phyloP scores from a whole-genome alignment of 2,329 filamentous ascomycete genomes.

The Magnaporthiopsis poae region DNA sequence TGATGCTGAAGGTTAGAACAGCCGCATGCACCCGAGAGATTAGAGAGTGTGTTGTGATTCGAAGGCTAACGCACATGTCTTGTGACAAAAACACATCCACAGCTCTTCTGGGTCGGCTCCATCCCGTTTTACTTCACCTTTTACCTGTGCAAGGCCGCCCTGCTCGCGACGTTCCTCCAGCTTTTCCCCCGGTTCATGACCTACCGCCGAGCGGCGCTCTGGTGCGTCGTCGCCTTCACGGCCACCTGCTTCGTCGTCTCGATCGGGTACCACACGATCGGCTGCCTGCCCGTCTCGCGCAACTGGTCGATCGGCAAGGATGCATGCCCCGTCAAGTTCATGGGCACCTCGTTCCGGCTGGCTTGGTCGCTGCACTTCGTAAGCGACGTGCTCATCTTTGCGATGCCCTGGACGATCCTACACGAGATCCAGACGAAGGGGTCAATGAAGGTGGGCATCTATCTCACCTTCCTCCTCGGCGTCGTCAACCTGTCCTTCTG shows the following conservation, averaged over 20 bases:
- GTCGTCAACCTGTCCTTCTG: not conserved
- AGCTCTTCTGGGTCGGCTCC: not conserved
- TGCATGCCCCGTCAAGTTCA: not conserved
- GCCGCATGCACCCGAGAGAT: too few relatives aligned
- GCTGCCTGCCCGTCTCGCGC: not conserved
- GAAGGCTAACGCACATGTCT: not conserved
- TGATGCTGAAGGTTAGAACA: not conserved
- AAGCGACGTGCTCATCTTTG: not conserved
- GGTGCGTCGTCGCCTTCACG: not conserved
- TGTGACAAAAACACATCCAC: not conserved
- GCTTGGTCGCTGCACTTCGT: slow-evolving; percentile 1
- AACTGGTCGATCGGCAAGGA: not conserved
- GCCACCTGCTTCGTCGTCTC: not conserved
- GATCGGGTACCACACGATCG: not conserved
- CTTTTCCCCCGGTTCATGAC: not conserved
- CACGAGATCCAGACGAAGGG: not conserved
- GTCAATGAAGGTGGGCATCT: slow-evolving; percentile 1
- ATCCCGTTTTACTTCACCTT: slow-evolving; percentile 1
- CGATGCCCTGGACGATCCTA: slow-evolving; percentile 4
- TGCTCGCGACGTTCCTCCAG: not conserved
- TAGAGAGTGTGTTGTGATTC: not conserved
- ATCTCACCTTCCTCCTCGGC: slow-evolving; percentile 4
- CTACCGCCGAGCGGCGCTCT: not conserved
- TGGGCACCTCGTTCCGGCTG: not conserved
- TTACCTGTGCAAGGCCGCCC: slow-evolving; percentile 1